These are phyloP conservation scores for Protea cynaroides DNA, from an alignment of 164 flowering plant genomes.

Conservation along the genomic window DNA sequence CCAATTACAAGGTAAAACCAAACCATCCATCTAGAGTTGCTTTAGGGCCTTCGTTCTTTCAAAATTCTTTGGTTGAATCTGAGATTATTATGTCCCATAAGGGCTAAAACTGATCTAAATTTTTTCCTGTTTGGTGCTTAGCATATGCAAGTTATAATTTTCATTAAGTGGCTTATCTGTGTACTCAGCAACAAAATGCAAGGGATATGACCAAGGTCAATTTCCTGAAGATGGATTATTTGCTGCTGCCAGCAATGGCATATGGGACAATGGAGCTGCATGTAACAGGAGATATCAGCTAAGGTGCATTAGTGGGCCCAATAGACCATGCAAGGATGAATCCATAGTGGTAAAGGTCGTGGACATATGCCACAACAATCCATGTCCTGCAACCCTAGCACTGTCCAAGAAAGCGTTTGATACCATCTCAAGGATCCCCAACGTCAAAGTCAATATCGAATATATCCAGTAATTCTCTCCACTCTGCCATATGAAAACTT, in stretches of 20 bases:
- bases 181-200: constrained; percentile 58
- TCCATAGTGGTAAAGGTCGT: constrained; percentile 42
- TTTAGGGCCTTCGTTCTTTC: no score
- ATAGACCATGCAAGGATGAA: constrained; percentile 41
- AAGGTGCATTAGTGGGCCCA: constrained; percentile 47
- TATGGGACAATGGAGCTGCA: constrained; percentile 74
- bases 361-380: constrained; percentile 32
- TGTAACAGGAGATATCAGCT: constrained; percentile 48
- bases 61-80: no score
- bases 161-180: no score
- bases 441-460: constrained; percentile 37
- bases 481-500: no score
- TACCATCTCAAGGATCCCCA: constrained; percentile 29
- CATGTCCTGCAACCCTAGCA: constrained; percentile 44
- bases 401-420: constrained; percentile 41
- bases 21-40: no score
- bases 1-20: no score
- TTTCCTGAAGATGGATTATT: constrained; percentile 44
- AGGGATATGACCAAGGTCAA: constrained; percentile 29
- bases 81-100: no score
- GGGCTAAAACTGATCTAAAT: no score
- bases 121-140: no score
- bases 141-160: no score
- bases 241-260: constrained; percentile 39
- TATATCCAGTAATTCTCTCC: constrained; percentile 26